These are phyloP conservation scores for Nicotiana rustica DNA, from an alignment of 305 asterid genomes.

Conservation along the genomic window DNA sequence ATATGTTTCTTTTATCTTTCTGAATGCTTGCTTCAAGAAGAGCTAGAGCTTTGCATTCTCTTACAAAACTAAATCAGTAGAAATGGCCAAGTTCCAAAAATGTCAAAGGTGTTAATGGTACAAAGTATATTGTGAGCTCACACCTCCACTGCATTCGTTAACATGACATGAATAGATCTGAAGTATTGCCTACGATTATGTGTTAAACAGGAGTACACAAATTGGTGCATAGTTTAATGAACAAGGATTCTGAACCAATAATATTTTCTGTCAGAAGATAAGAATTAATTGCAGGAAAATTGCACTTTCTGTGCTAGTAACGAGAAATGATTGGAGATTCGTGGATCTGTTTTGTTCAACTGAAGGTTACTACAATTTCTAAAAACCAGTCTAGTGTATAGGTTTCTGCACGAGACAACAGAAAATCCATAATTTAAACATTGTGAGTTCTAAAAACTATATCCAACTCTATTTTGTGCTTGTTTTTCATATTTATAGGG, in stretches of 20 bases:
- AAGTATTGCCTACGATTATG: background rate
- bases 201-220: background rate
- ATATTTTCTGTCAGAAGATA: too few relatives aligned
- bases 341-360: background rate
- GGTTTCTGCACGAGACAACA: background rate
- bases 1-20: background rate
- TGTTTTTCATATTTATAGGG: too few relatives aligned
- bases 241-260: too few relatives aligned
- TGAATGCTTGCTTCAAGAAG: background rate
- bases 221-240: background rate
- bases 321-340: background rate
- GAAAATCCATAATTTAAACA: background rate
- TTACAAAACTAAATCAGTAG: background rate
- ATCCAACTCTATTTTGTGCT: too few relatives aligned
- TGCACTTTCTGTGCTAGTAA: background rate
- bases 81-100: background rate
- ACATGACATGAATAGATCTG: conserved; percentile 1
- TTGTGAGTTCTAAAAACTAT: background rate
- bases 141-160: background rate
- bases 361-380: background rate
- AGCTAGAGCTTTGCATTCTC: background rate
- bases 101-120: background rate
- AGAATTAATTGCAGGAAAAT: background rate
- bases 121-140: background rate
- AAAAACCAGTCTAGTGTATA: too few relatives aligned